Base-by-base conservation (phyloP, 495 filamentous ascomycete species). In the Neurospora sp. region DNA sequence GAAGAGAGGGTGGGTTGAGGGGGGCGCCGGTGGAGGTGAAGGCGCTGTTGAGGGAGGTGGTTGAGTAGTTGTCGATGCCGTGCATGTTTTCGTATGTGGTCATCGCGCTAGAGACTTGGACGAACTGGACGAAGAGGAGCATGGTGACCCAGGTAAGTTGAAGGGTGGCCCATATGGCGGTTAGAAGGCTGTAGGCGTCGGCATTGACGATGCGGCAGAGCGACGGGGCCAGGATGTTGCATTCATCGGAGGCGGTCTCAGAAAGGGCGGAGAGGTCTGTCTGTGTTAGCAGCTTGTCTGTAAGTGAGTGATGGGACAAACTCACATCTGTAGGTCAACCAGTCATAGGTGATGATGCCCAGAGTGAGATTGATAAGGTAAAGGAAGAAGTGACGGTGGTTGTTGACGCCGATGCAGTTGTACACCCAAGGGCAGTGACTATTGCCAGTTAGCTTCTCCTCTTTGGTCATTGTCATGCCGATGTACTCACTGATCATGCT, bases 341-440 rank as follows among this genome's bases (percentile, higher is more conserved):
- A 82, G 74, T 86, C 83, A 69, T 91, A 91, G 8, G 90, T 74
- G 14, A 92, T 74, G 71, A 98, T 91, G 38, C 93, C 93, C 22
- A 92, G 74, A 75, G 94, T 90, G 48, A 98, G 82, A 74, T 83
- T 91, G 22, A 93, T 80, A 40, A 98, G 86, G 78, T 97, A 99
- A 31, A 97, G 81, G 72, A 97, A 91, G 83, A 99, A 99, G 77
- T 98, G 96, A 5, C 96, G 90, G 76, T 97, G 90, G 79, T 99
- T 99, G 78, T 97, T 98, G 46, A 94, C 87, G 53, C 92, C 96
- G 46, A 99, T 88, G 78, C 96, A 99, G 82, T 97, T 98, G 81
- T 96, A 91, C 44, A 98, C 93, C 96, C 96, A 99, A 0, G 96
- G 96, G 77, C 96, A 99, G 79, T 99, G 96, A 77, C 95, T 98